phyloP scores from a whole-genome alignment of 2,329 filamentous ascomycete genomes.

The Penicillium thymicola region DNA sequence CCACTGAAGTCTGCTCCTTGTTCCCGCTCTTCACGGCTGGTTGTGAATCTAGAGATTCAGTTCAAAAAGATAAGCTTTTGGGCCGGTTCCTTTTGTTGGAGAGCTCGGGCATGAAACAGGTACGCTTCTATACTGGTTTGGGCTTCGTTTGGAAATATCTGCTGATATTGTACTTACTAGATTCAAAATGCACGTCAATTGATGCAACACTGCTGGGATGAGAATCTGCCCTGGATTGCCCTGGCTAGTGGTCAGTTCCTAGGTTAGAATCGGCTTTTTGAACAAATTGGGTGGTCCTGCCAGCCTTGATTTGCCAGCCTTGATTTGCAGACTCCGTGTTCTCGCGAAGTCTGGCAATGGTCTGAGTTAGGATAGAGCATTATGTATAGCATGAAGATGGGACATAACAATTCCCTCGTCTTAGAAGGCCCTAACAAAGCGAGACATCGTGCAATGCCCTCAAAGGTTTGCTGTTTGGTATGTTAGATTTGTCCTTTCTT shows the following conservation, averaged over 20 bases:
- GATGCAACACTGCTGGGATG: constrained; percentile 42
- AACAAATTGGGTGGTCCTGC: not conserved
- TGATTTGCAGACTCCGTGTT: not conserved
- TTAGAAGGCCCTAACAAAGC: not conserved
- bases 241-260: constrained; percentile 41
- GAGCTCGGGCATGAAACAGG: constrained; percentile 73
- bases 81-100: constrained; percentile 66
- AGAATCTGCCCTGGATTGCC: constrained; percentile 38
- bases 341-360: not conserved
- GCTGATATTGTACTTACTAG: constrained; percentile 18
- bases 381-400: not conserved
- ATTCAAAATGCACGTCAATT: constrained; percentile 41
- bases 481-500: not conserved
- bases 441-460: not conserved
- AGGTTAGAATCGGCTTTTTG: constrained; percentile 26
- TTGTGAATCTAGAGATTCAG: constrained; percentile 62
- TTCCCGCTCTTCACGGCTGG: constrained; percentile 84
- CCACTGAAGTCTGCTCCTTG: constrained; percentile 70
- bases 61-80: constrained; percentile 59
- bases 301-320: not conserved
- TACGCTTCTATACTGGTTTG: constrained; percentile 34
- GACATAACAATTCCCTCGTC: not conserved
- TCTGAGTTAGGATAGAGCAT: not conserved
- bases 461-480: not conserved
- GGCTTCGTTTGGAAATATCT: not conserved